These are phyloP conservation scores for Stephanodiscus minutulus DNA, from an alignment of 108 stramenopile genomes.

Conservation along the genomic window DNA sequence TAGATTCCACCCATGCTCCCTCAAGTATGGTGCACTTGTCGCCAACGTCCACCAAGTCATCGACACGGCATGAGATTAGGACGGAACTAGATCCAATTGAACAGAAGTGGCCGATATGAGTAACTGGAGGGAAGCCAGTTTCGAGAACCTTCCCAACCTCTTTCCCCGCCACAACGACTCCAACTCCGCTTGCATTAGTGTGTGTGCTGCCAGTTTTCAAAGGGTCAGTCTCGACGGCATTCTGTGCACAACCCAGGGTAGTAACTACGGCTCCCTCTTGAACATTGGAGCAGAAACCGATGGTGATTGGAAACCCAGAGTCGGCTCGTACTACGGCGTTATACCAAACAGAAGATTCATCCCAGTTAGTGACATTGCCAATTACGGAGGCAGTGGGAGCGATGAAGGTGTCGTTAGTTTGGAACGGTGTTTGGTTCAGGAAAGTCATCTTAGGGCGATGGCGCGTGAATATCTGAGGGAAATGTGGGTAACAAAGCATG, in stretches of 20 bases:
- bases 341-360: conserved; percentile 96
- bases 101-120: conserved; percentile 84
- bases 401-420: conserved; percentile 94
- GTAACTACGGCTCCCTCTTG: conserved; percentile 91
- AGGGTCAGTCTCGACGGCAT: conserved; percentile 44
- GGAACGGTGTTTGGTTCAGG: conserved; percentile 66
- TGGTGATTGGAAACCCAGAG: conserved; percentile 75
- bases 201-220: conserved; percentile 32
- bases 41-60: conserved; percentile 84
- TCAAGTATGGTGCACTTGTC: conserved; percentile 90
- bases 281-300: conserved; percentile 83
- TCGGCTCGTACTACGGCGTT: conserved; percentile 95
- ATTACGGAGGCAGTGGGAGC: conserved; percentile 97
- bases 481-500: conserved; percentile 1
- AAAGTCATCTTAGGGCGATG: conserved; percentile 88
- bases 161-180: conserved; percentile 41
- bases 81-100: conserved; percentile 84
- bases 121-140: conserved; percentile 84
- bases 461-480: conserved; percentile 77
- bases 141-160: conserved; percentile 49
- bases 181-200: conserved; percentile 35
- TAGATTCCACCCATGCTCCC: conserved; percentile 84
- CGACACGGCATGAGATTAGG: conserved; percentile 79
- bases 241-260: conserved; percentile 64
- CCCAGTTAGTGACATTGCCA: conserved; percentile 95